Percentiles rank a stretch among this genome's conserved stretches.
Evolutionary conservation across 176 grass and related monocot species (phyloP).

Genomic region (Hordeum marinum): DNA sequence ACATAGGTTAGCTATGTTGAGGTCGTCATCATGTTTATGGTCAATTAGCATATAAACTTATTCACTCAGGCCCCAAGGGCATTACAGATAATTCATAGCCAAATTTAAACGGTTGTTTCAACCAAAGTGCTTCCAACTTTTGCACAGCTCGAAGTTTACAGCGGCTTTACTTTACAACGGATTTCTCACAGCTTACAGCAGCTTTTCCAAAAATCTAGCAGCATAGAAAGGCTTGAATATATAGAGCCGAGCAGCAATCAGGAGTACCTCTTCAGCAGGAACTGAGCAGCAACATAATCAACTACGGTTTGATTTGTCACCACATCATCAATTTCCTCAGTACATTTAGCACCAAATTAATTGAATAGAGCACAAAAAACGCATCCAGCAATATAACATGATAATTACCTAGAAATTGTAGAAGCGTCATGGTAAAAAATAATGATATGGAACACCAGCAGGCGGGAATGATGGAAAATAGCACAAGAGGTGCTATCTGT

Average conservation of each 20-base stretch:
- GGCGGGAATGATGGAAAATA: not conserved
- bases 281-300: not conserved
- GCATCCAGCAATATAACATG: not conserved
- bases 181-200: no score
- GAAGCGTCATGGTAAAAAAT: not conserved
- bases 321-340: not conserved
- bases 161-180: no score
- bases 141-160: no score
- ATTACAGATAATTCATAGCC: no score
- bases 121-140: no score
- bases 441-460: not conserved
- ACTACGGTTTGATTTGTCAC: not conserved
- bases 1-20: no score
- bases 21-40: no score
- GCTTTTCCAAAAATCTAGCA: not conserved
- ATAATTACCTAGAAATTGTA: not conserved
- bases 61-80: no score
- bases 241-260: not conserved
- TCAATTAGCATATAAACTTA: no score
- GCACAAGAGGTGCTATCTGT: no score
- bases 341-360: not conserved
- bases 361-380: not conserved
- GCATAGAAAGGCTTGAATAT: not conserved
- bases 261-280: not conserved
- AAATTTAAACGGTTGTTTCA: no score